Conservation (phyloP, 2,329 filamentous ascomycete genomes). For the Arthrobotrys conoides region DNA sequence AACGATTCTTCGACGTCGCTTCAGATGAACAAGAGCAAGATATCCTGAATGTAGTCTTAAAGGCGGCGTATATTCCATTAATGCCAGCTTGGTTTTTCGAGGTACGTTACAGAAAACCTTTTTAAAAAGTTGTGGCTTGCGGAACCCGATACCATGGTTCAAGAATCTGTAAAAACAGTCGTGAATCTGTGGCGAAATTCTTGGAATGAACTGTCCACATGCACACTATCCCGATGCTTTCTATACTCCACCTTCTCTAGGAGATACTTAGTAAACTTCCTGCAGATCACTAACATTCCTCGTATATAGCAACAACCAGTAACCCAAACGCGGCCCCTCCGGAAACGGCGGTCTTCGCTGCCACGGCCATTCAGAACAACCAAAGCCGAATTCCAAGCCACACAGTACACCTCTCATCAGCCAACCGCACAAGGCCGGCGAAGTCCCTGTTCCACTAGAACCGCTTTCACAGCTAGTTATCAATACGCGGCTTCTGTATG, state of each 20-base stretch:
- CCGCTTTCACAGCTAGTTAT: slow-evolving; percentile 59
- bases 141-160: slow-evolving; percentile 56
- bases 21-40: slow-evolving; percentile 39
- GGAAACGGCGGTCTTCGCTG: slow-evolving; percentile 43
- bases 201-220: slow-evolving; percentile 4
- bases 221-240: slow-evolving; percentile 1
- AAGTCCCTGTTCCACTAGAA: slow-evolving; percentile 40
- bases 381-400: slow-evolving; percentile 39
- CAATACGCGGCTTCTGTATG: slow-evolving; percentile 31
- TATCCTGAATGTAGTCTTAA: slow-evolving; percentile 36
- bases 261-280: not conserved
- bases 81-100: slow-evolving; percentile 61
- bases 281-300: slow-evolving; percentile 23
- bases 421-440: slow-evolving; percentile 1
- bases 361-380: slow-evolving; percentile 23
- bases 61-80: slow-evolving; percentile 53
- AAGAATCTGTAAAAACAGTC: not conserved
- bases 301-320: slow-evolving; percentile 56
- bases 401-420: slow-evolving; percentile 1
- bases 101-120: slow-evolving; percentile 22
- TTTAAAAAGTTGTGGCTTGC: too few relatives aligned
- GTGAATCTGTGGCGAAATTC: not conserved
- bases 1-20: slow-evolving; percentile 44
- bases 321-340: slow-evolving; percentile 42
- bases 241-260: not conserved